These are phyloP conservation scores for Bretziella fagacearum DNA, from an alignment of 2,329 filamentous ascomycete species.

Conservation along the genomic window DNA sequence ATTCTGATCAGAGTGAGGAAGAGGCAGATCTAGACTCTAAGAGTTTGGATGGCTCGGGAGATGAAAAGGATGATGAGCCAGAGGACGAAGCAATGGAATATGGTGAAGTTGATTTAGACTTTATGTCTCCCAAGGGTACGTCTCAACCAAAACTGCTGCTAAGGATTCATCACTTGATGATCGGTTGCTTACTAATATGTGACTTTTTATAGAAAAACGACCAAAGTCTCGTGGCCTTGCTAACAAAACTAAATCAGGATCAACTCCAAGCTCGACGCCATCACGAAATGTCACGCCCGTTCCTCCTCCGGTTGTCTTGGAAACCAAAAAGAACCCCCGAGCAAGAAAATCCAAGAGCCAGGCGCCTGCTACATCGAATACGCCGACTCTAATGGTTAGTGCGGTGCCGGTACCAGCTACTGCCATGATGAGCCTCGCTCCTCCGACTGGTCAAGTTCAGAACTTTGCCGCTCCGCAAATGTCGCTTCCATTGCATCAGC, in stretches of 20 bases:
- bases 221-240: background rate
- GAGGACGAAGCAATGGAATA: background rate
- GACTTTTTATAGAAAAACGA: background rate
- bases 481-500: too few species aligned
- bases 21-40: conserved; percentile 2
- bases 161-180: background rate
- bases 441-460: too few species aligned
- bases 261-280: background rate
- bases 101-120: background rate
- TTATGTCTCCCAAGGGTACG: background rate
- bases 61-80: background rate
- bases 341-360: background rate
- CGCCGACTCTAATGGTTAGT: too few species aligned
- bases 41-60: background rate
- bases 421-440: too few species aligned
- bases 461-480: too few species aligned
- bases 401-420: too few species aligned
- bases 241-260: background rate
- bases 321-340: background rate
- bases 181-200: background rate
- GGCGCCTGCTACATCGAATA: too few species aligned
- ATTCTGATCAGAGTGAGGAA: conserved; percentile 6
- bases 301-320: background rate
- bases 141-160: too few species aligned
- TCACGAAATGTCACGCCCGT: background rate